Conservation (phyloP, 192 early-diverging fungal species). For the Entomortierella chlamydospora region DNA sequence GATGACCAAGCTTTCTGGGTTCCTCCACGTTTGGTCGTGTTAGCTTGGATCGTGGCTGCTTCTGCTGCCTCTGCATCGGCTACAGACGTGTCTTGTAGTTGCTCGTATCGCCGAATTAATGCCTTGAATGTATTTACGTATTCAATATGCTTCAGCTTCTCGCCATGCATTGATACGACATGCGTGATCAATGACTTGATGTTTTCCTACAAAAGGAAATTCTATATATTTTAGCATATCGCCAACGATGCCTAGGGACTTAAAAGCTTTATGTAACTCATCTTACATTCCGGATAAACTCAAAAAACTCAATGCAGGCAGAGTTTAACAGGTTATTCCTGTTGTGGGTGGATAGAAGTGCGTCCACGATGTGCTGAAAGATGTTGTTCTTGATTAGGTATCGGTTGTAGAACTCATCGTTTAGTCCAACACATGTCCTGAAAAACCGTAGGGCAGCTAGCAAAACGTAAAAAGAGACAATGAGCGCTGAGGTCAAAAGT, state of each 20-base stretch:
- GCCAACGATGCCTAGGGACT: too few species aligned
- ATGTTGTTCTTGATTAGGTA: constrained; percentile 81
- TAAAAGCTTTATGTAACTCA: too few species aligned
- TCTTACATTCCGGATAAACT: constrained; percentile 77
- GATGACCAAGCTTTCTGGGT: constrained; percentile 59
- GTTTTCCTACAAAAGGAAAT: constrained; percentile 58
- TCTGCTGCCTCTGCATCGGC: constrained; percentile 43
- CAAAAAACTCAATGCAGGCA: constrained; percentile 91
- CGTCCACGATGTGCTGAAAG: constrained; percentile 73
- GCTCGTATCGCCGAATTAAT: constrained; percentile 70
- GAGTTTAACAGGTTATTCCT: constrained; percentile 89
- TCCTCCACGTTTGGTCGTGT: constrained; percentile 22
- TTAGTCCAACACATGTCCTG: constrained; percentile 78
- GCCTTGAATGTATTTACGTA: constrained; percentile 74
- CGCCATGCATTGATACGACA: constrained; percentile 70
- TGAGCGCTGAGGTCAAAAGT: too few species aligned
- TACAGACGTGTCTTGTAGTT: constrained; percentile 66
- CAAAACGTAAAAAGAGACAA: neutral
- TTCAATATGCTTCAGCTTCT: constrained; percentile 67
- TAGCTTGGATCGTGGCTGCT: constrained; percentile 43
- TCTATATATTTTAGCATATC: too few species aligned
- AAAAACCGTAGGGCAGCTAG: constrained; percentile 85
- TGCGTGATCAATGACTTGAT: constrained; percentile 78
- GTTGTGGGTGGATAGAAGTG: constrained; percentile 71
- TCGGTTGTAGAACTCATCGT: constrained; percentile 87